Percentiles rank a stretch among this genome's conserved stretches.
Conservation (phyloP, 139 green algal genomes). For the Chlorella vulgaris region DNA sequence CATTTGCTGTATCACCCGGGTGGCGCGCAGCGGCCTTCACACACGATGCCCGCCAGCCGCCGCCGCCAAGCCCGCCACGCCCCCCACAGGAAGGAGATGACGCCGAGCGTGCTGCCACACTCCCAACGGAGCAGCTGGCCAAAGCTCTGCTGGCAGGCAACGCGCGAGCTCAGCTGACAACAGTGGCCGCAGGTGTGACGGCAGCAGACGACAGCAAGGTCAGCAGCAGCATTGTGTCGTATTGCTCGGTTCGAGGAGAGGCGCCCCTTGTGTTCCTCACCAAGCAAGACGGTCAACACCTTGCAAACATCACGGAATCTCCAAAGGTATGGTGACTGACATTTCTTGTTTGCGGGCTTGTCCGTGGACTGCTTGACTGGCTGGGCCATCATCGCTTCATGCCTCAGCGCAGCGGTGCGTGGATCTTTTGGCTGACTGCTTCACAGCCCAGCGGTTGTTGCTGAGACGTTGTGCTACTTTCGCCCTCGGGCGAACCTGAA, state of each 20-base stretch:
- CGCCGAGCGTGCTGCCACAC: slow-evolving; percentile 7
- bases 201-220: slow-evolving; percentile 13
- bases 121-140: slow-evolving; percentile 16
- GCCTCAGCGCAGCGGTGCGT: too few species aligned
- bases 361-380: background rate
- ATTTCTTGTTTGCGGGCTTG: background rate
- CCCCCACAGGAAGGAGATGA: background rate
- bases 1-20: too few species aligned
- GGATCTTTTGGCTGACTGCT: too few species aligned
- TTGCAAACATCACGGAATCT: slow-evolving; percentile 1
- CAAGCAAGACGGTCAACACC: background rate
- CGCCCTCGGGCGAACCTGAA: background rate
- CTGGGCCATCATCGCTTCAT: too few species aligned
- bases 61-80: background rate
- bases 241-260: background rate
- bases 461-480: background rate
- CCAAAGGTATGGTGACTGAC: background rate
- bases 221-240: background rate
- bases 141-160: slow-evolving; percentile 34
- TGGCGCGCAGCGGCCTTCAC: too few species aligned
- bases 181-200: background rate
- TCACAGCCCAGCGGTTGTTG: background rate
- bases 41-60: background rate
- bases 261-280: slow-evolving; percentile 13
- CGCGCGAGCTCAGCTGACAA: slow-evolving; percentile 28